Evolutionary conservation across 192 early-diverging fungal genomes (phyloP).

Genomic region (Coemansia sp.): DNA sequence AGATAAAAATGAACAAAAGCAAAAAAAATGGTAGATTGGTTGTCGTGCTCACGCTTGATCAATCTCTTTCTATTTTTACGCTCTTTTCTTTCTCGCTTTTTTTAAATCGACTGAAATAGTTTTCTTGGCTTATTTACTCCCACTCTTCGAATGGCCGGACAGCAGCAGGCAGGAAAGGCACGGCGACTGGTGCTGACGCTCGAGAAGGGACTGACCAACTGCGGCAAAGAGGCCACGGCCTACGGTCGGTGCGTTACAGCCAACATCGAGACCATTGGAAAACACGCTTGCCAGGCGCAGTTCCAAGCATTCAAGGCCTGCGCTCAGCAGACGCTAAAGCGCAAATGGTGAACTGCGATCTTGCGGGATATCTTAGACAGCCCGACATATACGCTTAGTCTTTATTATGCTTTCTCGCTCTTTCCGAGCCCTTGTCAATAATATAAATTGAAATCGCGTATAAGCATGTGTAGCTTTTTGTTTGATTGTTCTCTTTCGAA

Average conservation of each 20-base stretch:
- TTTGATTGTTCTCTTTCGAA: no score
- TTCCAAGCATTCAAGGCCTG: conserved; percentile 60
- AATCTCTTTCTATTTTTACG: background rate
- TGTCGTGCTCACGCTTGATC: background rate
- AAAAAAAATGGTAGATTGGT: background rate
- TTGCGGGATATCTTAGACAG: no score
- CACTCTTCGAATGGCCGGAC: conserved; percentile 21
- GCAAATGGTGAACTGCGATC: conserved; percentile 48
- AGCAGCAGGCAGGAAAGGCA: conserved; percentile 32
- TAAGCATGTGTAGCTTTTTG: no score
- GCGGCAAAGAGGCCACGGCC: conserved; percentile 45
- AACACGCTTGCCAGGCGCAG: conserved; percentile 58
- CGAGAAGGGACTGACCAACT: conserved; percentile 43
- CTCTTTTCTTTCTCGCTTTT: background rate
- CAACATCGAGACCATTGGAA: conserved; percentile 54
- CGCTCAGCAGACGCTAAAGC: conserved; percentile 54
- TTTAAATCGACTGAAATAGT: background rate
- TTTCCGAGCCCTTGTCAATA: no score
- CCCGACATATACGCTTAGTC: no score
- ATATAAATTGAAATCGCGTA: no score
- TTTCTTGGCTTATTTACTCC: background rate
- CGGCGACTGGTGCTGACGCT: conserved; percentile 47
- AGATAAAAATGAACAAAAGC: no score
- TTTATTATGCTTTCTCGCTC: no score
- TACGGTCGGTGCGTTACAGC: conserved; percentile 58